Evolutionary conservation across 108 stramenopile species (phyloP).

Genomic region (Fragilaria radians): DNA sequence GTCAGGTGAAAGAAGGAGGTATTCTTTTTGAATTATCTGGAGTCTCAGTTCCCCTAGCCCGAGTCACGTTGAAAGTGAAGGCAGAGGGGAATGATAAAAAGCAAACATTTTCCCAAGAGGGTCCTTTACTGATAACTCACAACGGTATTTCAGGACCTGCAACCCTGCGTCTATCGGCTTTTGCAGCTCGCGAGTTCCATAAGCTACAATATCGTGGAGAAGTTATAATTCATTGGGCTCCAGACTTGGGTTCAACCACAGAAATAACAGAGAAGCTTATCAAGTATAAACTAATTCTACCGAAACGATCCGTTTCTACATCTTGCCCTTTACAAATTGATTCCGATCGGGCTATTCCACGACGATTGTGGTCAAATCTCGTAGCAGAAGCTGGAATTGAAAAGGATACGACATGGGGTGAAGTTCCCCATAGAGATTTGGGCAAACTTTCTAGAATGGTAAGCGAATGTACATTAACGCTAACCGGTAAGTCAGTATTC

Average conservation of each 20-base stretch:
- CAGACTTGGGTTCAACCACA: conserved; percentile 21
- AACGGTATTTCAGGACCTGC: conserved; percentile 91
- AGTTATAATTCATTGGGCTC: conserved; percentile 57
- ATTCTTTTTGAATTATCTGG: conserved; percentile 67
- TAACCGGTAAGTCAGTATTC: conserved; percentile 50
- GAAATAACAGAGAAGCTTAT: conserved; percentile 39
- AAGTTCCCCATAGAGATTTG: conserved; percentile 62
- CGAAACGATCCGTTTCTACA: conserved; percentile 49
- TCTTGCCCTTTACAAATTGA: conserved; percentile 43
- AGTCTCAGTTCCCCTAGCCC: conserved; percentile 56
- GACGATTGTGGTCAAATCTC: conserved; percentile 5
- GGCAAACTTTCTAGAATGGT: conserved; percentile 35
- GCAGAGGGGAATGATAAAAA: conserved; percentile 23
- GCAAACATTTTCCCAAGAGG: conserved; percentile 58
- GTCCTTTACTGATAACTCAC: conserved; percentile 90
- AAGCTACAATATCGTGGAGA: conserved; percentile 55
- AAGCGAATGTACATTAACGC: conserved; percentile 23
- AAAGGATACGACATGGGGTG: conserved; percentile 43
- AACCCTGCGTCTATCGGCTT: conserved; percentile 85
- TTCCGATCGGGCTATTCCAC: conserved; percentile 40
- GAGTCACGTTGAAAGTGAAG: conserved; percentile 30
- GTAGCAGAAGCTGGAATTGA: conserved; percentile 45
- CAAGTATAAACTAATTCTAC: conserved; percentile 18
- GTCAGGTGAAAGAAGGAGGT: conserved; percentile 50
- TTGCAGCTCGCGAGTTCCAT: conserved; percentile 79